Percentiles rank a stretch among this genome's conserved stretches.
Evolutionary conservation across 768 basidiomycete species (phyloP).

Genomic region (Baorangia bicolor): DNA sequence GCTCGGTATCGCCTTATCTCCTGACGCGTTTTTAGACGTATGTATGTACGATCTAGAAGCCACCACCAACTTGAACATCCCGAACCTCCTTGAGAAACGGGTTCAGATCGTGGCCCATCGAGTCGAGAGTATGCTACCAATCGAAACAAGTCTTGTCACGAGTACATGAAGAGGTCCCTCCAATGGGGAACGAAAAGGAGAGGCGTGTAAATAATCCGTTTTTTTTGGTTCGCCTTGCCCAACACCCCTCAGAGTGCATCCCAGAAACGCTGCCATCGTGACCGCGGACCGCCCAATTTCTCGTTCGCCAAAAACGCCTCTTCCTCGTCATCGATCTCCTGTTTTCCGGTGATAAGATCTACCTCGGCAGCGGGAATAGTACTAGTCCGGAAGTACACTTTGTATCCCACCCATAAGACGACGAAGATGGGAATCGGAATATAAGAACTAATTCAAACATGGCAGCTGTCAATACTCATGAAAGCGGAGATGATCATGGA

Average conservation of each 20-base stretch:
- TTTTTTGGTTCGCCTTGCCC: background rate
- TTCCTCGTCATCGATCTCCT: constrained; percentile 64
- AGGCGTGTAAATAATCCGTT: too few species aligned
- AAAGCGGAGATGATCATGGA: constrained; percentile 29
- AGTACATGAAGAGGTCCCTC: too few species aligned
- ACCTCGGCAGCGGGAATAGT: constrained; percentile 44
- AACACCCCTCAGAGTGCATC: constrained; percentile 1
- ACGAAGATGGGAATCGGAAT: constrained; percentile 19
- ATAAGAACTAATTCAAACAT: constrained; percentile 3
- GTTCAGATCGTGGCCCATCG: too few species aligned
- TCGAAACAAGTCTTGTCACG: too few species aligned
- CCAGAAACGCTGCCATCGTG: constrained; percentile 10
- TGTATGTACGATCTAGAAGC: background rate
- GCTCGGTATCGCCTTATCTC: constrained; percentile 25
- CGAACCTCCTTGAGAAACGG: too few species aligned
- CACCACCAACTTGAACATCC: background rate
- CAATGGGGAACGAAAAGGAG: too few species aligned
- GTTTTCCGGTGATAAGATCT: constrained; percentile 59
- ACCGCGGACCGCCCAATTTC: constrained; percentile 37
- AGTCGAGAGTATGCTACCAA: too few species aligned
- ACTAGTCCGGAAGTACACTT: constrained; percentile 24
- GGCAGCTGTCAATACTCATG: constrained; percentile 12
- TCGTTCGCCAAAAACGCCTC: constrained; percentile 47
- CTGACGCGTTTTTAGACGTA: constrained; percentile 4
- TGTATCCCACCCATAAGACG: constrained; percentile 14